Percentiles rank a stretch among this genome's conserved stretches.
Evolutionary conservation across 331 rosid genomes (phyloP).

Genomic region (Quercus phellos): DNA sequence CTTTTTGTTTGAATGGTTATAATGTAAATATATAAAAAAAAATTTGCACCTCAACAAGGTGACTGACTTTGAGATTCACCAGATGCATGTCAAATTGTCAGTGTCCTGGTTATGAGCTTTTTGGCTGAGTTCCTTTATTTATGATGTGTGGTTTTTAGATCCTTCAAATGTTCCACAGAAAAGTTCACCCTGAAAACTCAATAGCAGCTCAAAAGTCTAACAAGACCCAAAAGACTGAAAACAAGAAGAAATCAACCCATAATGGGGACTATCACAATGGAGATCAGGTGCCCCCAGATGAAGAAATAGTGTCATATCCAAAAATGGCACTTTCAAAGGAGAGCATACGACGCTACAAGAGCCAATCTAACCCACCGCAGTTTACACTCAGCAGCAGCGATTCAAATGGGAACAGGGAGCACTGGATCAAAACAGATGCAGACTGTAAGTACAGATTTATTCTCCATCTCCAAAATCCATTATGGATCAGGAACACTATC

Average conservation of each 20-base stretch:
- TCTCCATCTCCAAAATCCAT: neutral
- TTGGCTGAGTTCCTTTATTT: neutral
- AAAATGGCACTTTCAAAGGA: slow-evolving; percentile 43
- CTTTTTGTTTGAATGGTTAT: too few relatives aligned
- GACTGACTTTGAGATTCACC: neutral
- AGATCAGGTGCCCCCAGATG: slow-evolving; percentile 48
- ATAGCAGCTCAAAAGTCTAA: slow-evolving; percentile 33
- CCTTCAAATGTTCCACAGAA: slow-evolving; percentile 84
- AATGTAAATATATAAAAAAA: too few relatives aligned
- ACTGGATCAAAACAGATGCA: slow-evolving; percentile 95
- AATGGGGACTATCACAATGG: slow-evolving; percentile 39
- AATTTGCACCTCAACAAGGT: too few relatives aligned
- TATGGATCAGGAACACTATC: neutral
- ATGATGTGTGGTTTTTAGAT: slow-evolving; percentile 50
- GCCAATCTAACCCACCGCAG: slow-evolving; percentile 44
- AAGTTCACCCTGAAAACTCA: slow-evolving; percentile 86
- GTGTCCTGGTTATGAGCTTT: slow-evolving; percentile 9
- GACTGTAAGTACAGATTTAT: slow-evolving; percentile 62
- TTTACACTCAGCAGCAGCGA: slow-evolving; percentile 41
- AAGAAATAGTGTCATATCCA: slow-evolving; percentile 50
- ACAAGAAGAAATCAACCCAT: slow-evolving; percentile 47
- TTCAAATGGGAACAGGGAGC: slow-evolving; percentile 61
- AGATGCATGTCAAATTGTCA: neutral
- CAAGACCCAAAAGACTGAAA: slow-evolving; percentile 47
- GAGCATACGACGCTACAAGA: slow-evolving; percentile 36